These are phyloP conservation scores for Populus deltoides DNA, from an alignment of 345 rosid genomes.

Conservation along the genomic window DNA sequence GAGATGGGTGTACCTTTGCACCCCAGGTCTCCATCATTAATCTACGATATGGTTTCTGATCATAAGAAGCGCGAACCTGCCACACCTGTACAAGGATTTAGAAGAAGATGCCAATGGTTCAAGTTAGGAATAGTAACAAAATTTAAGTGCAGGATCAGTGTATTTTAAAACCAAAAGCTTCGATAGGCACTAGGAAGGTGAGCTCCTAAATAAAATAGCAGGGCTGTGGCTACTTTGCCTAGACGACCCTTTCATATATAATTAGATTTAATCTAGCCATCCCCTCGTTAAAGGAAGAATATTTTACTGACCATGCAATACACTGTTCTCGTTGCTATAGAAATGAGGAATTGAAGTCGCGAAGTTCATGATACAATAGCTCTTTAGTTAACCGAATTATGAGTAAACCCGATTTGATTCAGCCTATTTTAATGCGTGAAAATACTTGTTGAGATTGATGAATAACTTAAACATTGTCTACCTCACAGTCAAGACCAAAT, in stretches of 20 bases:
- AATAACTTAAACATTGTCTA: conserved; percentile 20
- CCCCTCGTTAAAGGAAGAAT: too few species aligned
- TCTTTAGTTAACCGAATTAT: background rate
- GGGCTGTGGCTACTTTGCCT: too few species aligned
- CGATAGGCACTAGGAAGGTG: too few species aligned
- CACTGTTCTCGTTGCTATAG: too few species aligned
- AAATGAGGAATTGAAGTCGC: too few species aligned
- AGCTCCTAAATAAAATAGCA: too few species aligned
- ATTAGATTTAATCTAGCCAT: too few species aligned
- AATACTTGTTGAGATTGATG: background rate
- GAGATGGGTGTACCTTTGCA: conserved; percentile 89
- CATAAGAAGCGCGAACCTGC: conserved; percentile 94
- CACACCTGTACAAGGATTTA: conserved; percentile 53
- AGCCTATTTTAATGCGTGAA: background rate
- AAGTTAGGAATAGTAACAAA: background rate
- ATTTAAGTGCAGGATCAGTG: background rate
- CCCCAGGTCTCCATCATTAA: conserved; percentile 99
- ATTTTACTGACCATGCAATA: too few species aligned
- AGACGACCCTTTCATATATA: too few species aligned
- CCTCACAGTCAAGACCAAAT: conserved; percentile 73
- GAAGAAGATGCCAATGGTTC: background rate
- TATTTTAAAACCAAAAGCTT: too few species aligned
- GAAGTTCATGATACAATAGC: too few species aligned
- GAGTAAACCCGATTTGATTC: background rate
- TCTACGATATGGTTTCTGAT: conserved; percentile 88